Conservation (phyloP, 257 asterid genomes). For the Dorcoceras hygrometricum region DNA sequence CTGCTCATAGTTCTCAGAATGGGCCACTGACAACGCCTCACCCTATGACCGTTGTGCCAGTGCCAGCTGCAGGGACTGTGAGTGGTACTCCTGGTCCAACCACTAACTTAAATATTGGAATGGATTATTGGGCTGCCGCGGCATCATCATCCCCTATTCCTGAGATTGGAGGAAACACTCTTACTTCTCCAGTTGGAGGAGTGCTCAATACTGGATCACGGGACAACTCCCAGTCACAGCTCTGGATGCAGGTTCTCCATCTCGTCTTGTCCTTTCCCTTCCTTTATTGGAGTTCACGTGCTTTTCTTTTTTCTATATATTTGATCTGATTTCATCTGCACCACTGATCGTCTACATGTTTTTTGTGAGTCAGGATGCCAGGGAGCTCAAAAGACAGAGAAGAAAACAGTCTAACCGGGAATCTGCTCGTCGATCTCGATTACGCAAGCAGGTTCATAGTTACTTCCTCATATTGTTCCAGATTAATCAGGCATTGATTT, state of each 20-base stretch:
- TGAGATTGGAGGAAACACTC: slow-evolving; percentile 61
- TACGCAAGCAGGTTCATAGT: slow-evolving; percentile 78
- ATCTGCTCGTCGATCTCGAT: slow-evolving; percentile 93
- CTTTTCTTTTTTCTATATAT: background rate
- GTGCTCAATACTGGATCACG: slow-evolving; percentile 56
- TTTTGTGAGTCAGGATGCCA: slow-evolving; percentile 65
- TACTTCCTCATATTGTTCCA: background rate
- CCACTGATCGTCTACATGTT: slow-evolving; percentile 13
- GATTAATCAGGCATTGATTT: background rate
- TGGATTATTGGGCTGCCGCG: slow-evolving; percentile 85
- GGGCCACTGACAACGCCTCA: slow-evolving; percentile 50
- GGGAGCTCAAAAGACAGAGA: slow-evolving; percentile 89
- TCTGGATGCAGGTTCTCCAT: slow-evolving; percentile 63
- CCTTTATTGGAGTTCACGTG: background rate
- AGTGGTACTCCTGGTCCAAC: slow-evolving; percentile 77
- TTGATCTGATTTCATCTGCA: slow-evolving; percentile 3
- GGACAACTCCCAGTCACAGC: slow-evolving; percentile 66
- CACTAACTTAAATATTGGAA: slow-evolving; percentile 84
- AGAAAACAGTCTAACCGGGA: slow-evolving; percentile 97
- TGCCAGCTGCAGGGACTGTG: slow-evolving; percentile 57
- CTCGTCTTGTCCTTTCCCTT: slow-evolving; percentile 6
- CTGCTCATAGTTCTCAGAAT: slow-evolving; percentile 62
- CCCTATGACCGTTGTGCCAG: slow-evolving; percentile 49
- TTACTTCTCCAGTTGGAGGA: slow-evolving; percentile 60
- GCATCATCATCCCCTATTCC: slow-evolving; percentile 60